Evolutionary conservation across 1,284 basidiomycete species (phyloP).

Genomic region (Pisolithus thermaeus): DNA sequence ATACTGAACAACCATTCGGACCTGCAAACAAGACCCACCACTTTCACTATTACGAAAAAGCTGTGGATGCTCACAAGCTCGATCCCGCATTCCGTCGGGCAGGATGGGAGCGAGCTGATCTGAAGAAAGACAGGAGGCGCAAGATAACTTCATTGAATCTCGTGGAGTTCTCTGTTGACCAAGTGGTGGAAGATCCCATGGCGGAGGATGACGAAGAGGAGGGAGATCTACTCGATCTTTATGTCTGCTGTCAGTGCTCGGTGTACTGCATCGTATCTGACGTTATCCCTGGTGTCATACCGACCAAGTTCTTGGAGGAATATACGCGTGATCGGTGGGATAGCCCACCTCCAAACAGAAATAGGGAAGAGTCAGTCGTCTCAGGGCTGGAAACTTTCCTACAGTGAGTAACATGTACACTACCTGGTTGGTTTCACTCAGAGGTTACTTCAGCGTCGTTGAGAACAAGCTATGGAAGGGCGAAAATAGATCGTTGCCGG

Average conservation of each 20-base stretch:
- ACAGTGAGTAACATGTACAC: conserved; percentile 35
- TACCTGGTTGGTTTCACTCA: conserved; percentile 11
- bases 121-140: conserved; percentile 44
- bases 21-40: conserved; percentile 67
- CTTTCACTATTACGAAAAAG: conserved; percentile 66
- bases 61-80: conserved; percentile 59
- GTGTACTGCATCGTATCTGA: conserved; percentile 64
- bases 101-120: conserved; percentile 48
- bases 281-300: conserved; percentile 66
- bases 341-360: conserved; percentile 36
- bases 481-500: conserved; percentile 52
- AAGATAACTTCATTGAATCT: conserved; percentile 33
- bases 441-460: conserved; percentile 43
- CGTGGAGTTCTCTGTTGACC: conserved; percentile 21
- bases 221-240: conserved; percentile 66
- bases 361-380: conserved; percentile 45
- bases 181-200: conserved; percentile 31
- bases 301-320: conserved; percentile 43
- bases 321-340: conserved; percentile 36
- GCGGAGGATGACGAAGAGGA: conserved; percentile 37
- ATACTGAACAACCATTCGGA: conserved; percentile 40
- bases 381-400: conserved; percentile 63
- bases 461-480: conserved; percentile 71
- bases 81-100: conserved; percentile 56
- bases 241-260: conserved; percentile 77